A percentile compares a stretch with the other conserved stretches of the same genome.
Evolutionary conservation across 1,284 basidiomycete species (phyloP).

Genomic region (Ustilago trichophora): DNA sequence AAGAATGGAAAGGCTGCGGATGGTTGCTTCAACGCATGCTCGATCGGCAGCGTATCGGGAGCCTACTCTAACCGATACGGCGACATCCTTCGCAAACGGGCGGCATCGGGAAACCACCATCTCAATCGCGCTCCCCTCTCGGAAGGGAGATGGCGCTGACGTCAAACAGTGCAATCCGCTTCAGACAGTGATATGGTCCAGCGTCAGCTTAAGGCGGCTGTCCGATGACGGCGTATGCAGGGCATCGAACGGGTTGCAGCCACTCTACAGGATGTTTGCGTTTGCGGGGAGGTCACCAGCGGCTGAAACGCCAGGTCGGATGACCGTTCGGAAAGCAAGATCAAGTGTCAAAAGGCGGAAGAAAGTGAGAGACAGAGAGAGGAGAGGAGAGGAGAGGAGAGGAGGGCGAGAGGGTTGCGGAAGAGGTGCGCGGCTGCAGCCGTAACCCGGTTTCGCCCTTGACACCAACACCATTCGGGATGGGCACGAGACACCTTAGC

Average conservation of each 20-base stretch:
- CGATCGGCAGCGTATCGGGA: constrained; percentile 21
- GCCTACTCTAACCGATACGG: not conserved
- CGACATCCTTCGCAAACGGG: not conserved
- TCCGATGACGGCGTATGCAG: constrained; percentile 22
- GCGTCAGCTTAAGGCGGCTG: constrained; percentile 28
- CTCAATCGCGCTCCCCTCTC: no score
- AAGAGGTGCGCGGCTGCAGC: not conserved
- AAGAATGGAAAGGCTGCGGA: no score
- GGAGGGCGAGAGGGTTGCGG: not conserved
- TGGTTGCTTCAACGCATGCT: not conserved
- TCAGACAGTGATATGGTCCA: no score
- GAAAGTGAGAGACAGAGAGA: not conserved
- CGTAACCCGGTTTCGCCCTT: constrained; percentile 24
- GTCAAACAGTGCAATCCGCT: constrained; percentile 4
- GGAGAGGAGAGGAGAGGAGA: not conserved
- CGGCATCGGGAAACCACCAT: constrained; percentile 5
- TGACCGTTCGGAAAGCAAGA: not conserved
- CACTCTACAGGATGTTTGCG: not conserved
- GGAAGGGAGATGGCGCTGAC: constrained; percentile 1
- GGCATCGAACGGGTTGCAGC: no score
- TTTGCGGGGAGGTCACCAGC: constrained; percentile 18
- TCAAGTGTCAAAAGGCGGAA: not conserved
- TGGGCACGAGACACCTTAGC: not conserved
- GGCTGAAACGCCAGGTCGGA: constrained; percentile 7
- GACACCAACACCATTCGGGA: constrained; percentile 26